Evolutionary conservation across 306 rosid genomes (phyloP), one percentile per base, ranked within the genome.

Genomic region (Biancaea sappan): DNA sequence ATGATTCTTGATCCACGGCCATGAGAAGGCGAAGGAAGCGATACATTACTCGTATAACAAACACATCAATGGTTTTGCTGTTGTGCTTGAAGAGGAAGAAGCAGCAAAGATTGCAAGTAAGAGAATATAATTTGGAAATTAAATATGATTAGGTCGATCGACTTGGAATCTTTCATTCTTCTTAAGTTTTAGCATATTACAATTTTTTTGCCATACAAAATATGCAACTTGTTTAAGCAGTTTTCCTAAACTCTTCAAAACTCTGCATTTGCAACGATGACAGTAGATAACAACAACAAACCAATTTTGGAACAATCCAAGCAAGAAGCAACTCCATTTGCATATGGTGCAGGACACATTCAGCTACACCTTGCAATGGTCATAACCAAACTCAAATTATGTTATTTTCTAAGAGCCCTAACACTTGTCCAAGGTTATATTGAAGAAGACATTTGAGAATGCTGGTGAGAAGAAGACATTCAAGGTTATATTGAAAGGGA

Each of bases 311-410:
- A 86, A 22, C 69, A 75, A 5, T 40, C 77, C 5, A 46, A 32
- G 44, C 25, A 26, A 28, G 66, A 77, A 19, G 90, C 94, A 47
- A 91, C 87, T 4, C 88, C 91, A 46, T 85, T 86, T 52, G 86
- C 66, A 3, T 88, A 85, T 29, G 96, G 96, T 0, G 71, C 88
- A 1, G 96, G 93, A 21, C 96, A 91, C 38, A 67, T 91, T 38
- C 73, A 80, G 53, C 93, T 92, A 25, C 83, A 85, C 75, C 77
- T 47, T 8, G 94, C 92, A 12, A 73, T 76, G 93, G 93, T 71
- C 85, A 91, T 84, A 88, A 83, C 16, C 66, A 38, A 11, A 64
- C 79, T 3, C 4, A 44, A 5, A 64, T 90, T 50, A 48, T 43
- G 18, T 16, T 71, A 31, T 84, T 90, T 72, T 69, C 80, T 0